Evolutionary conservation across 345 rosid species (phyloP).

Genomic region (Moringa oleifera): DNA sequence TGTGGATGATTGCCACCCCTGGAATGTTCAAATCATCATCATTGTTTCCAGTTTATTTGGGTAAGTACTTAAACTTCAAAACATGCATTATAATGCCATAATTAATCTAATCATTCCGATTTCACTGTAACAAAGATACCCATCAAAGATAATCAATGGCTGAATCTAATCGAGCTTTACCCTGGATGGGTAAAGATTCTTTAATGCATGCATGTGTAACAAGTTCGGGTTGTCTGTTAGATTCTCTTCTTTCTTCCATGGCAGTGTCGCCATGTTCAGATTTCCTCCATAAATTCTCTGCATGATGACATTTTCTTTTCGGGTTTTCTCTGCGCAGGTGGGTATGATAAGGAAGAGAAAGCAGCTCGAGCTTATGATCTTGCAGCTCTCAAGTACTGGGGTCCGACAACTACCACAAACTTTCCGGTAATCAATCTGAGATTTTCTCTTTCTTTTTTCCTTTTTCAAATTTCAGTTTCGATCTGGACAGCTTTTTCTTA

Average conservation of each 20-base stretch:
- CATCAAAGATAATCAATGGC: conserved; percentile 15
- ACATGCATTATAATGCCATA: background rate
- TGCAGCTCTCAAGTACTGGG: conserved; percentile 99
- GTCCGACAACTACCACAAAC: conserved; percentile 85
- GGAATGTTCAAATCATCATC: conserved; percentile 41
- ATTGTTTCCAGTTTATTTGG: conserved; percentile 65
- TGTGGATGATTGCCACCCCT: too few species aligned
- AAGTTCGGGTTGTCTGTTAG: background rate
- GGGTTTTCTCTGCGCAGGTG: conserved; percentile 40
- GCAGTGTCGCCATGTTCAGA: too few species aligned
- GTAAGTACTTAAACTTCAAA: conserved; percentile 30
- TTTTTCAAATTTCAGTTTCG: background rate
- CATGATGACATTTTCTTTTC: too few species aligned
- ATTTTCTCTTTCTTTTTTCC: background rate
- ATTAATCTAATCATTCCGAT: conserved; percentile 22
- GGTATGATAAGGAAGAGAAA: conserved; percentile 92
- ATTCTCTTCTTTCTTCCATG: too few species aligned
- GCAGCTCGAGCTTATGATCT: conserved; percentile 96
- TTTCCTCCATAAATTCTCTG: too few species aligned
- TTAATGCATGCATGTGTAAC: conserved; percentile 12
- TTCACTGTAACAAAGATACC: conserved; percentile 12
- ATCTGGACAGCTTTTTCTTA: background rate
- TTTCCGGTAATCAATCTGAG: conserved; percentile 45
- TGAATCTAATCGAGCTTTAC: too few species aligned
- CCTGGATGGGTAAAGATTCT: too few species aligned